Evolutionary conservation across 2,329 filamentous ascomycete species (phyloP), one percentile per base, ranked within the genome.

Genomic region (Phoma herbarum): DNA sequence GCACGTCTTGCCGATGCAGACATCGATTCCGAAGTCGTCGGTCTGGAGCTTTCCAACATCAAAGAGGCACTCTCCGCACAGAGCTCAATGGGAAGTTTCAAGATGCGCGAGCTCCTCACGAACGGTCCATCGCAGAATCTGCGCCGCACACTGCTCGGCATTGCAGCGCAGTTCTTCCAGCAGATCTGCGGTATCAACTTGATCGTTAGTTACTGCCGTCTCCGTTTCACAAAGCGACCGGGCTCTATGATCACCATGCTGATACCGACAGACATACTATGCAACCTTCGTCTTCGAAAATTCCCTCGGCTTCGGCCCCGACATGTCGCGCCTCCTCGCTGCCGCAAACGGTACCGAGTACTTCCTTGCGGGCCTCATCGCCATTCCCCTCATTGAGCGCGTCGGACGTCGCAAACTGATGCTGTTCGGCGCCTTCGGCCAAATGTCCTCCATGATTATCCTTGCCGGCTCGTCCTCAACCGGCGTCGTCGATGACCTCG

Each of bases 81-180:
- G 52, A 76, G 75, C 69, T 67, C 67, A 0, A 63, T 83, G 75
- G 76, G 82, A 25, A 78, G 86, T 51, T 87, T 87, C 73, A 86
- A 82, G 59, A 84, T 85, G 81, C 47, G 42, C 33, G 48, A 57
- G 22, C 48, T 52, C 3, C 22, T 52, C 10, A 52, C 47, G 23
- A 52, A 48, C 10, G 77, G 77, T 54, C 71, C 76, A 14, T 78
- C 79, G 55, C 75, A 79, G 23, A 79, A 80, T 58, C 71, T 80
- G 35, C 79, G 81, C 63, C 77, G 80, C 14, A 79, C 76, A 11
- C 64, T 72, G 6, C 67, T 81, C 52, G 80, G 75, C 16, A 79
- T 79, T 61, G 69, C 77, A 50, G 76, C 79, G 39, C 79, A 81
- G 56, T 74, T 79, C 67, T 80, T 81, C 64, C 79, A 81, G 62